These are phyloP conservation scores for Sutorius australiensis DNA, from an alignment of 768 basidiomycete species.

Conservation along the genomic window DNA sequence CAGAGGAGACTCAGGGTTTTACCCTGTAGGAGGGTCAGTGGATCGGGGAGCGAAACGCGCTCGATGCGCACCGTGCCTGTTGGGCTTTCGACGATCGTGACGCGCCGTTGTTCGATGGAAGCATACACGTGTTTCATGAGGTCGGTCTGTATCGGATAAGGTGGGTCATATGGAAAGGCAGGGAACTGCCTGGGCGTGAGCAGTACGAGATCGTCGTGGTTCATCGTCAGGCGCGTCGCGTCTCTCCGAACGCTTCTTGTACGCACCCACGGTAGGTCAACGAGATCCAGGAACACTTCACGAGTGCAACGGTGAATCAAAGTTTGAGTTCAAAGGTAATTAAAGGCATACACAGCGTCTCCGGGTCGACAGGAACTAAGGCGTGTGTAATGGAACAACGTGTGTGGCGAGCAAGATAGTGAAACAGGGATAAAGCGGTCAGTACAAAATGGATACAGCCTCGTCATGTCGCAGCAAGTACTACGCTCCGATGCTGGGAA, in stretches of 20 bases:
- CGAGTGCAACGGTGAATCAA: constrained; percentile 5
- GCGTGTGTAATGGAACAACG: constrained; percentile 20
- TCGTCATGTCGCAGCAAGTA: constrained; percentile 18
- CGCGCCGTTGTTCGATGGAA: constrained; percentile 67
- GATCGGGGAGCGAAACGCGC: neutral
- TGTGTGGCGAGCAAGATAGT: constrained; percentile 17
- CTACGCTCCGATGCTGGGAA: constrained; percentile 14
- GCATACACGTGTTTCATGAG: constrained; percentile 87
- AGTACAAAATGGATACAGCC: constrained; percentile 24
- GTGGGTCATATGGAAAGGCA: constrained; percentile 79
- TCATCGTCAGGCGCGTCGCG: constrained; percentile 17
- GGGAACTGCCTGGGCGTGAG: constrained; percentile 66
- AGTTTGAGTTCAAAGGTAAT: constrained; percentile 19
- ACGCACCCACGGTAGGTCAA: neutral
- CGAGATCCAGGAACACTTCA: constrained; percentile 9
- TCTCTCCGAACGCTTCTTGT: neutral
- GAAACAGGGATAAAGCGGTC: constrained; percentile 17
- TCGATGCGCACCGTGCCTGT: constrained; percentile 70
- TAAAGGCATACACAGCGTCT: constrained; percentile 25
- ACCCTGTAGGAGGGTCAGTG: constrained; percentile 47
- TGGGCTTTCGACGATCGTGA: constrained; percentile 85
- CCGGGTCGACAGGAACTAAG: constrained; percentile 17
- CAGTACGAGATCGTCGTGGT: constrained; percentile 33
- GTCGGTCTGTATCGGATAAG: constrained; percentile 80
- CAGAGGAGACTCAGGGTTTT: constrained; percentile 83